Base-by-base conservation (phyloP, 2,329 filamentous ascomycete species). In the Pseudogymnoascus sp. region DNA sequence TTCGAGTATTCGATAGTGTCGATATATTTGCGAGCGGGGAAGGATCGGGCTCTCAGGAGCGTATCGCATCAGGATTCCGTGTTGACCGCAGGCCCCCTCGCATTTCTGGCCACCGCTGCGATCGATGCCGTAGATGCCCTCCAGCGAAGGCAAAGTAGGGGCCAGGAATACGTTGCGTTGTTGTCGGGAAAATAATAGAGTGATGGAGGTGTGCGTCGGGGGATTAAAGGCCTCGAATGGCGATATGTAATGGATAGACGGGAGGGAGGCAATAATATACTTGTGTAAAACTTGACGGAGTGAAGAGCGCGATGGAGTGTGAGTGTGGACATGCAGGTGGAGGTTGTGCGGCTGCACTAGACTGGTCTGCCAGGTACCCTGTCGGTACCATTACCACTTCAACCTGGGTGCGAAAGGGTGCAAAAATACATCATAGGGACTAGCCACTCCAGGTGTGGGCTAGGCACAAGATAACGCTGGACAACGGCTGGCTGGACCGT, bases 321-420 rank as follows among this genome's bases (percentile, higher is more conserved):
- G 29, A 56, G 50, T 56, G 50, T 56, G 50, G 50, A 56, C 50
- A 56, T 56, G 50, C 50, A 56, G 46, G 50, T 56, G 50, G 50
- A 56, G 50, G 50, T 33, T 19, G 50, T 56, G 50, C 50, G 50
- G 50, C 50, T 21, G 50, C 50, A 56, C 50, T 56, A 56, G 50
- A 21, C n/a, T 33, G 29, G 50, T 19, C 50, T 33, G 50, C 50
- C 50, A 56, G 50, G 50, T 56, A 56, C 50, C 50, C 50, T 5
- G 29, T 33, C 29, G 11, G 50, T 56, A 56, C 50, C 50, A 56
- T 35, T 29, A 35, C 11, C 26, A 35, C 29, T 33, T 33, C 17
- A 56, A 5, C 33, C n/a, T 35, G 29, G 50, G 26, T 53, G 29
- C 2, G 26, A 21, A 35, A 56, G 50, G 50, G 29, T 35, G 17